Conservation (phyloP, 73 alveolate genomes). For the Tetrahymena elliotti region DNA sequence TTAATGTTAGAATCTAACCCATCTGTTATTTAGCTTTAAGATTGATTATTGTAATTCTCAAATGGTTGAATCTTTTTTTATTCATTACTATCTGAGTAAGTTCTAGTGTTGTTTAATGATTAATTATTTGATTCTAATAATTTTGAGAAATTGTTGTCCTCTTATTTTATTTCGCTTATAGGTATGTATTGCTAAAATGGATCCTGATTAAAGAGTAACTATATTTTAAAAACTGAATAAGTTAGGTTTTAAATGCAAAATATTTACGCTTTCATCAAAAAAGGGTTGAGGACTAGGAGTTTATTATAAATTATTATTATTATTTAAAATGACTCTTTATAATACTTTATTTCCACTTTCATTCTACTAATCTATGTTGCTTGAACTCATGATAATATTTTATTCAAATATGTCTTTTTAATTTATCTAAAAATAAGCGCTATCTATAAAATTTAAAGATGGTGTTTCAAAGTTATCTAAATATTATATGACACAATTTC, state of each 20-base stretch:
- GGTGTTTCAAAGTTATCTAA: neutral
- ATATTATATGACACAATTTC: too few species aligned
- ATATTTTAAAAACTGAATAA: neutral
- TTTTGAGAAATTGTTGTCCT: neutral
- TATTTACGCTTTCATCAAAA: neutral
- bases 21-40: neutral
- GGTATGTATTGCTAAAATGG: neutral
- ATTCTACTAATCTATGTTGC: neutral
- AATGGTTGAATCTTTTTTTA: neutral
- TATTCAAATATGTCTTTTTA: neutral
- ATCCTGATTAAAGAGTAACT: neutral
- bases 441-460: too few species aligned
- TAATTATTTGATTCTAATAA: neutral
- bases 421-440: neutral
- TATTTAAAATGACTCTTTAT: neutral
- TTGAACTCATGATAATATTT: neutral
- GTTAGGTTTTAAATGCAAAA: neutral
- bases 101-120: neutral
- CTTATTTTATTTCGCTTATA: neutral
- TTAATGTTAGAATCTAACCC: neutral
- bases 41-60: neutral
- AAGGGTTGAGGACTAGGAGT: neutral
- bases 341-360: neutral
- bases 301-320: neutral
- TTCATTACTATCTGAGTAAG: neutral